Base-by-base conservation (phyloP, 192 early-diverging fungal genomes). In the Pilobolus umbonatus region DNA sequence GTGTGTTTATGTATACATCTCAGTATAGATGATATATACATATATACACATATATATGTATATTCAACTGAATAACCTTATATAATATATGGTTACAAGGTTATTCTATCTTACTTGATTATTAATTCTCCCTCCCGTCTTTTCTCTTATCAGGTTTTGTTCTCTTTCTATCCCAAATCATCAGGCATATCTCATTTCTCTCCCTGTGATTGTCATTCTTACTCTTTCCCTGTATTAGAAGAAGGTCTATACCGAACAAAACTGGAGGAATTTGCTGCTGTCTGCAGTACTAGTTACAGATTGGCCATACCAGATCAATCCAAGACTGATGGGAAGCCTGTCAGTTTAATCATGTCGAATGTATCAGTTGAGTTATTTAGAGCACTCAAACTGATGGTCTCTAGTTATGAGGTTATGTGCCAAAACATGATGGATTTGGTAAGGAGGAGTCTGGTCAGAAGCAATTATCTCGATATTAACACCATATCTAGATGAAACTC, bases 391-490 rank as follows among this genome's bases (percentile, higher is more conserved):
- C 55, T 45, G 29, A 44, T 17, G 10, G 55, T 57, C 5, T 43
- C 29, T 44, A 42, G 25, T 5, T 57, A 44, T 28, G 55, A 57
- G 30, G 31, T 30, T 26, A 40, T 57, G 38, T 57, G 42, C 7
- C 55, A 57, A 40, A 57, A 57, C 8, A 40, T 57, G 55, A 42
- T 44, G 25, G 55, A 57, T 19, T 28, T 57, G 39, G 55, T 57
- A 57, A 44, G n/a, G n/a, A n/a, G n/a, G n/a, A n/a, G n/a, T n/a
- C n/a, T n/a, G n/a, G n/a, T n/a, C n/a, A n/a, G n/a, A n/a, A n/a
- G 55, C 45, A 28, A 4, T 36, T 40, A 2, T n/a, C 46, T 46
- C 15, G 19, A 31, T 51, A 2, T 51, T 51, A 31, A 52, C 5
- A 52, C 21, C 10, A 31, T 51, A 31, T 21, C n/a, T 54, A 54